phyloP scores from a whole-genome alignment of 441 rosid genomes.

The Populus hybrid region DNA sequence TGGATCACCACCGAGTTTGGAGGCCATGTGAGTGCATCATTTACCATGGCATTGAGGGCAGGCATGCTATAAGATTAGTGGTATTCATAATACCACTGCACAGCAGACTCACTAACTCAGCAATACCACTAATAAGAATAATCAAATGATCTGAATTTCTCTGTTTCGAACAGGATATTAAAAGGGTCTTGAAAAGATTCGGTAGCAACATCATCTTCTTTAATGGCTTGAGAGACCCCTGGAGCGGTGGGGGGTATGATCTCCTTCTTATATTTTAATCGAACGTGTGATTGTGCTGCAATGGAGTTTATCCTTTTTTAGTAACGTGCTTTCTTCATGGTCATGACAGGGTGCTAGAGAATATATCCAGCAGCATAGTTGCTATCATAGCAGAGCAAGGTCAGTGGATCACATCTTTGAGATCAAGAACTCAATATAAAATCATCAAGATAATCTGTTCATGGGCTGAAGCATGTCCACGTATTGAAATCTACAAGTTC shows the following conservation, averaged over 20 bases:
- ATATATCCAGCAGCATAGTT: constrained; percentile 41
- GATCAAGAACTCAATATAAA: neutral
- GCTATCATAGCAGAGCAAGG: constrained; percentile 55
- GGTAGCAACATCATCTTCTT: constrained; percentile 66
- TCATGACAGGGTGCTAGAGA: constrained; percentile 44
- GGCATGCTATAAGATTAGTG: neutral
- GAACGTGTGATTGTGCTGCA: too few relatives aligned
- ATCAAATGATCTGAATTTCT: neutral
- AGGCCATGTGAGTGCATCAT: constrained; percentile 37
- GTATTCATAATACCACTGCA: neutral
- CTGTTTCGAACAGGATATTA: constrained; percentile 32
- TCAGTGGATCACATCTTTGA: constrained; percentile 1
- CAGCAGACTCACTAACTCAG: neutral
- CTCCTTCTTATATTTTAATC: neutral
- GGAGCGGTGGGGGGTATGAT: constrained; percentile 70
- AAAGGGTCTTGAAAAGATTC: constrained; percentile 42
- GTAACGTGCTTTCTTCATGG: neutral
- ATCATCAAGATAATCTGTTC: neutral
- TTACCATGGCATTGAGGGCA: neutral
- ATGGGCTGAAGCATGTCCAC: neutral
- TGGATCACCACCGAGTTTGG: constrained; percentile 56
- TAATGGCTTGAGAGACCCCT: constrained; percentile 70
- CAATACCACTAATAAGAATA: neutral
- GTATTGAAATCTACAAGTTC: neutral
- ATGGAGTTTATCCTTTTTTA: neutral